Evolutionary conservation across 1,284 basidiomycete species (phyloP), one percentile per base, ranked within the genome.

Genomic region (Violaceomyces palustris): DNA sequence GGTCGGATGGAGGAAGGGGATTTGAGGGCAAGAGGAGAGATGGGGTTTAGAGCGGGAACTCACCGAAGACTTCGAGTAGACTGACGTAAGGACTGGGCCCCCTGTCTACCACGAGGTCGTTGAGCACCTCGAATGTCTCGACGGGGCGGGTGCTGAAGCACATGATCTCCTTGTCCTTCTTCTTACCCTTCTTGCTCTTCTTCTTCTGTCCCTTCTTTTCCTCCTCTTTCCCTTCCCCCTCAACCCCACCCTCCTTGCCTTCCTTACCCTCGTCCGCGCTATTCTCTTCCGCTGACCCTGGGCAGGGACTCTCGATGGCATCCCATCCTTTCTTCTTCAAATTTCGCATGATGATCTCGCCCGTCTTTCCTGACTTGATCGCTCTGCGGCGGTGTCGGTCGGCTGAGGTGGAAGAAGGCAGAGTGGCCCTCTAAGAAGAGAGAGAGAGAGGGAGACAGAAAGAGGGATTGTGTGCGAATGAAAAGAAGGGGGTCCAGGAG

Each of bases 1-100:
- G n/a, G n/a, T n/a, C n/a, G n/a, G n/a, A n/a, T n/a, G n/a, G n/a
- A n/a, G n/a, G n/a, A n/a, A n/a, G n/a, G n/a, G n/a, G n/a, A n/a
- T n/a, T n/a, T n/a, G n/a, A n/a, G n/a, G n/a, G n/a, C n/a, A n/a
- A n/a, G n/a, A n/a, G n/a, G n/a, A 51, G 30, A 1, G 4, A 6
- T 12, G 10, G 11, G 22, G 29, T 15, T 22, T 22, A 6, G 17
- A 48, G 24, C 9, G 8, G 26, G 9, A 11, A 77, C 84, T 65
- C 65, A 90, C 93, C 93, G 67, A 98, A 99, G 12, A 99, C 79
- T 75, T 99, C 94, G 47, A 99, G 78, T 67, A 92, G 78, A 67
- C 88, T 92, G 71, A 99, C 92, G 75, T 92, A 99, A 4, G 94
- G 94, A 74, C 90, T 96, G 18, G 94, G 94, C 9, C 94, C 94